These are phyloP conservation scores for Penicillium vulpinum DNA, from an alignment of 2,329 filamentous ascomycete genomes.

Conservation along the genomic window DNA sequence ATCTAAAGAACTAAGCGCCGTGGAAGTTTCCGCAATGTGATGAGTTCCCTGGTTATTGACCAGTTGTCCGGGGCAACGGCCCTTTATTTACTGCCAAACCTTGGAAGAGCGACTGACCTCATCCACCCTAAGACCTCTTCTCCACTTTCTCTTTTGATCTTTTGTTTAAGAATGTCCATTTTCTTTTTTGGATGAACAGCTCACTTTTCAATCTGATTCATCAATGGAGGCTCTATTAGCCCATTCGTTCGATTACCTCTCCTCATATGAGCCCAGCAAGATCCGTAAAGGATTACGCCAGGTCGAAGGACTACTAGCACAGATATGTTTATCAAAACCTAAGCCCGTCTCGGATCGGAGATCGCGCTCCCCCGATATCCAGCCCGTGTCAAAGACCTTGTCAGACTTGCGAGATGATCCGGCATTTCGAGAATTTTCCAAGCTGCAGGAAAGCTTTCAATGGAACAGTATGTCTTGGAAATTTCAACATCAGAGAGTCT, in stretches of 20 bases:
- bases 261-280: constrained; percentile 84
- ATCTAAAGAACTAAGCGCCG: constrained; percentile 9
- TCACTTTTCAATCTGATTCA: constrained; percentile 10
- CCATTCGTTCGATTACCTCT: constrained; percentile 93
- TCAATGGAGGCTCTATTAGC: constrained; percentile 88
- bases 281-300: constrained; percentile 91
- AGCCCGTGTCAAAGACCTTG: constrained; percentile 61
- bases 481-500: constrained; percentile 15
- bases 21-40: constrained; percentile 3
- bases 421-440: constrained; percentile 93
- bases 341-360: constrained; percentile 43
- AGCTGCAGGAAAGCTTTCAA: constrained; percentile 93
- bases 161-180: constrained; percentile 12
- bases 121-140: constrained; percentile 6
- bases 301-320: constrained; percentile 88
- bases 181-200: constrained; percentile 5
- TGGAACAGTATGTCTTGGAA: constrained; percentile 68
- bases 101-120: constrained; percentile 2
- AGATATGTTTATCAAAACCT: constrained; percentile 76
- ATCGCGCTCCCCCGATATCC: constrained; percentile 43
- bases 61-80: constrained; percentile 6
- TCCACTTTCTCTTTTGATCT: constrained; percentile 10
- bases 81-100: constrained; percentile 6
- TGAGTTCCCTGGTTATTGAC: constrained; percentile 11
- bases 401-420: constrained; percentile 74